Evolutionary conservation across 176 grass and related monocot genomes (phyloP).

Genomic region (Zizania latifolia): DNA sequence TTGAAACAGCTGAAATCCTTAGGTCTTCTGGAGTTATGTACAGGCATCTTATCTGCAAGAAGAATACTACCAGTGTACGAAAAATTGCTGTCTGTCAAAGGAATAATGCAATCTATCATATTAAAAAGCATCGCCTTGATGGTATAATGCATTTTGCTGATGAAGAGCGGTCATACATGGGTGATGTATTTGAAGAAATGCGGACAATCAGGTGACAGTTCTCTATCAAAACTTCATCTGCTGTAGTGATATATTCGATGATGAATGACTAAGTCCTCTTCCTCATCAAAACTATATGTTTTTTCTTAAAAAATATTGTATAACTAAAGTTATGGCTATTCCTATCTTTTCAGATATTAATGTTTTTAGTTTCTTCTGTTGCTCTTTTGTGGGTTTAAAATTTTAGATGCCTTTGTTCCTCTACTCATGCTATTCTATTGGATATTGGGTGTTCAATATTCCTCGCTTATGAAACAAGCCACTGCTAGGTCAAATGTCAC

Average conservation of each 20-base stretch:
- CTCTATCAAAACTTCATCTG: neutral
- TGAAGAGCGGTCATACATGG: constrained; percentile 69
- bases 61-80: constrained; percentile 55
- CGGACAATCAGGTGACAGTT: constrained; percentile 66
- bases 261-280: neutral
- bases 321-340: neutral
- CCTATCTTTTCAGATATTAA: neutral
- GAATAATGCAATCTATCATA: constrained; percentile 82
- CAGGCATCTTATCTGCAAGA: constrained; percentile 80
- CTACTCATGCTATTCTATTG: neutral
- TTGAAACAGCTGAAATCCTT: constrained; percentile 65
- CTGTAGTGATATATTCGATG: neutral
- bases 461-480: constrained; percentile 23
- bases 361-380: neutral
- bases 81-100: constrained; percentile 71
- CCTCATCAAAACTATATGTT: neutral
- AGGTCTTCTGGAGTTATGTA: constrained; percentile 91
- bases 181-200: constrained; percentile 87
- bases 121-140: constrained; percentile 91
- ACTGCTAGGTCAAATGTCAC: constrained; percentile 19
- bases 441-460: constrained; percentile 24
- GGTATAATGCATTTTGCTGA: constrained; percentile 94
- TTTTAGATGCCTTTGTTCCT: neutral
- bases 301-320: neutral
- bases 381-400: neutral